phyloP scores from a whole-genome alignment of 257 asterid species.

The Solanum bukasovii region DNA sequence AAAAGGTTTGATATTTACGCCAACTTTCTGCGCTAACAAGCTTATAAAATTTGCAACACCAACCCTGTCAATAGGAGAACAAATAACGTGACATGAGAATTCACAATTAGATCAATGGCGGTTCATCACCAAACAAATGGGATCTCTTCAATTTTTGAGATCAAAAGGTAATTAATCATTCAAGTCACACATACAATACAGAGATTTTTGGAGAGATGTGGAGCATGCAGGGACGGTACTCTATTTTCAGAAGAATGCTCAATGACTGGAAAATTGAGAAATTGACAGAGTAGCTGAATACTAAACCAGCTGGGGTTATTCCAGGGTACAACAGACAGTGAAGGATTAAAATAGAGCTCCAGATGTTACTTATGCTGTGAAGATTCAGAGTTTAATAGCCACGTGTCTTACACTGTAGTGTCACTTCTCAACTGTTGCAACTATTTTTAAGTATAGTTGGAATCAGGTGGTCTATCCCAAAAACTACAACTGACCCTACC shows the following conservation, averaged over 20 bases:
- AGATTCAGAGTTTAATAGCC: not conserved
- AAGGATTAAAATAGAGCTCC: not conserved
- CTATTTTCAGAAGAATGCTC: not conserved
- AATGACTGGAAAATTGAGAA: not conserved
- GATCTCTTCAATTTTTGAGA: not conserved
- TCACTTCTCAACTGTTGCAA: not conserved
- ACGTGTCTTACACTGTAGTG: not conserved
- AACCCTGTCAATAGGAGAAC: slow-evolving; percentile 50
- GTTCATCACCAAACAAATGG: not conserved
- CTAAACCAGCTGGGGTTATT: not conserved
- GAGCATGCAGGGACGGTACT: not conserved
- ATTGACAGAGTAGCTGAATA: not conserved
- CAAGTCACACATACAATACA: not conserved
- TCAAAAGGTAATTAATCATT: not conserved
- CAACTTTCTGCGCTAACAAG: slow-evolving; percentile 79
- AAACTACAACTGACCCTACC: not conserved
- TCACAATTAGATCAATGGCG: not conserved
- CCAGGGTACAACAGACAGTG: not conserved
- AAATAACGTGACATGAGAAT: not conserved
- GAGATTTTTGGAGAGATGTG: not conserved
- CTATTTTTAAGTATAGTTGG: not conserved
- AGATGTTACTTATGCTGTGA: not conserved
- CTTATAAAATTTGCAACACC: slow-evolving; percentile 82
- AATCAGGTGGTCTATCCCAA: not conserved
- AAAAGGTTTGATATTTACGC: slow-evolving; percentile 72